These are phyloP conservation scores for Saccharomycopsis oosterbeekiorum DNA, from an alignment of 805 yeast species.

Conservation along the genomic window DNA sequence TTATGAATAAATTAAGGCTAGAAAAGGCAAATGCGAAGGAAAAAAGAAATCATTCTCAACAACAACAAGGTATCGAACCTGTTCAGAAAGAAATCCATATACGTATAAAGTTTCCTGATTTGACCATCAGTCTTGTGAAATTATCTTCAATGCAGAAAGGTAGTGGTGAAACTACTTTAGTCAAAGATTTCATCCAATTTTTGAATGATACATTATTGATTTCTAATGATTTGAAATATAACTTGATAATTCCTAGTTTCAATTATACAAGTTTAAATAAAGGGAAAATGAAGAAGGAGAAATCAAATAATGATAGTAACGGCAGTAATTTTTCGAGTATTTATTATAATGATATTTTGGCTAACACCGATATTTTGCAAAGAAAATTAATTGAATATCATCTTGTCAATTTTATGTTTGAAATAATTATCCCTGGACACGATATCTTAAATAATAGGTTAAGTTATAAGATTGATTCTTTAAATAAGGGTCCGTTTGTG, in stretches of 20 bases:
- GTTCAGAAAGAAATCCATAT: constrained; percentile 22
- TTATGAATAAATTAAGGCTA: constrained; percentile 14
- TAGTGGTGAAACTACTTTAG: constrained; percentile 16
- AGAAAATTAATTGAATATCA: constrained; percentile 21
- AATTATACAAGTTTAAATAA: constrained; percentile 7
- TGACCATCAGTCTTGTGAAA: constrained; percentile 23
- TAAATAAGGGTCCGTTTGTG: constrained; percentile 21
- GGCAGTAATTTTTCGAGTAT: constrained; percentile 9
- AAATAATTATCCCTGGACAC: constrained; percentile 20
- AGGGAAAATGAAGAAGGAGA: background rate
- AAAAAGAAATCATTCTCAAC: background rate
- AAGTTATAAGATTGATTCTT: constrained; percentile 8
- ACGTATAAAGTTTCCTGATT: constrained; percentile 29
- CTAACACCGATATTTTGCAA: constrained; percentile 19
- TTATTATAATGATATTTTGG: constrained; percentile 23
- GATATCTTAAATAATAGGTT: background rate
- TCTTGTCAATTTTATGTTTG: constrained; percentile 13
- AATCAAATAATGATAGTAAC: constrained; percentile 8
- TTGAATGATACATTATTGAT: constrained; percentile 21
- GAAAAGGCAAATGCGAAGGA: background rate
- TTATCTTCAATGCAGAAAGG: constrained; percentile 17
- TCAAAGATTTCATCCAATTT: constrained; percentile 23
- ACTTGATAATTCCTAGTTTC: constrained; percentile 14
- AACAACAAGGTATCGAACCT: constrained; percentile 17
- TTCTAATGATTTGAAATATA: constrained; percentile 11